Evolutionary conservation across 116 monocot species (phyloP), one percentile per base, ranked within the genome.

Genomic region (Cymodocea nodosa): DNA sequence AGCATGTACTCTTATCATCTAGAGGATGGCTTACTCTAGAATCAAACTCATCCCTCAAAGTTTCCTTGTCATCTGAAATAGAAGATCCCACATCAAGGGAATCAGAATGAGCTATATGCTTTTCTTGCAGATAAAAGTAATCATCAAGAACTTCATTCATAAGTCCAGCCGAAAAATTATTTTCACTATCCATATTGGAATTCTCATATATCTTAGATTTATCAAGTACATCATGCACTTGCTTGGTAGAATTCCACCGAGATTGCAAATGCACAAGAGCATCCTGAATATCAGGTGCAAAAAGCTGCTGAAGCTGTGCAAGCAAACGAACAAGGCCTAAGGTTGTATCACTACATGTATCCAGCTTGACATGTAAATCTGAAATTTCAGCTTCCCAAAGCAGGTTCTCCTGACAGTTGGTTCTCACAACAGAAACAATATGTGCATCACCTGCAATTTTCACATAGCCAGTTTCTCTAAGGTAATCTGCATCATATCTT

Each of bases 121-220:
- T 74, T 40, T 50, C 79, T 66, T 79, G 65, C 17, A 58, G 35
- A 30, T 72, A 52, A 71, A 99, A 99, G 59, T 84, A 89, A 84
- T 92, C 83, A 59, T 99, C 98, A 68, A 84, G 53, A 74, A 98
- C 76, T 53, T 80, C 98, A 82, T 98, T 92, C 65, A 98, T 79
- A n/a, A 98, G 63, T 37, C 92, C 89, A 61, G 66, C 65, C 70
- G 59, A 67, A 19, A 3, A 18, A 71, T 40, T 50, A 10, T 52
- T 71, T 61, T 64, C 83, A 62, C 56, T 52, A 73, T 56, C 70
- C 25, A 14, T 15, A 39, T 65, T 22, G 64, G 62, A 63, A 36
- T 73, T 81, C 50, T 71, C 74, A 49, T 56, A 56, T 48, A 70
- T 68, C 73, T 37, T 52, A 36, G 37, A 76, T 50, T 52, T 58